Evolutionary conservation across 352 stramenopile species (phyloP).

Genomic region (Globisporangium mamillatum): DNA sequence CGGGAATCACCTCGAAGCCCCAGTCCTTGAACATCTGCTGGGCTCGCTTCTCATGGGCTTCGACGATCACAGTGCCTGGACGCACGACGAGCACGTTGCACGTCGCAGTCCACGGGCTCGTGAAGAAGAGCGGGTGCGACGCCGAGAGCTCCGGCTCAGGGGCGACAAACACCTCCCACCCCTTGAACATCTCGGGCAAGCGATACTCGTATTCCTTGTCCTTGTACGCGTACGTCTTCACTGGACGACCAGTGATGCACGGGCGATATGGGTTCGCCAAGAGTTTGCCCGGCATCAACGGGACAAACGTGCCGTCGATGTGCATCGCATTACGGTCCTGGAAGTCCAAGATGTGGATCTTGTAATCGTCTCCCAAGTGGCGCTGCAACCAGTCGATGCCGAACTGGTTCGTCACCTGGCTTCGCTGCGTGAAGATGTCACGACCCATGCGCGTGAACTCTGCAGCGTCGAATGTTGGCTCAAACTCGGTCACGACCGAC

Average conservation of each 20-base stretch:
- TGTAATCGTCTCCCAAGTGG: slow-evolving; percentile 85
- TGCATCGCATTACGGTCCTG: slow-evolving; percentile 91
- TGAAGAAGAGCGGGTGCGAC: slow-evolving; percentile 87
- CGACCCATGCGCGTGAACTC: slow-evolving; percentile 90
- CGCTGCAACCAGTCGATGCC: slow-evolving; percentile 89
- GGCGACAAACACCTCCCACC: slow-evolving; percentile 88
- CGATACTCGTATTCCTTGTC: slow-evolving; percentile 86
- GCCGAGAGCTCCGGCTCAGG: slow-evolving; percentile 76
- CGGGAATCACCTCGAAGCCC: slow-evolving; percentile 86
- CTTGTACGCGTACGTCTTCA: slow-evolving; percentile 89
- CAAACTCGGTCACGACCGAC: slow-evolving; percentile 88
- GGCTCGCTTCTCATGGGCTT: slow-evolving; percentile 81
- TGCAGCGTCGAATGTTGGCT: slow-evolving; percentile 86
- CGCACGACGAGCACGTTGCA: slow-evolving; percentile 89
- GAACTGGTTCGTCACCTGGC: slow-evolving; percentile 90
- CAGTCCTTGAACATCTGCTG: slow-evolving; percentile 85
- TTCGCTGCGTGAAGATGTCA: slow-evolving; percentile 90
- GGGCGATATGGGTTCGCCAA: slow-evolving; percentile 85
- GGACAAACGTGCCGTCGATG: slow-evolving; percentile 89
- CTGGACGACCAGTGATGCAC: slow-evolving; percentile 81
- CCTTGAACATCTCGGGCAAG: slow-evolving; percentile 90
- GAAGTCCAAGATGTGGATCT: slow-evolving; percentile 87
- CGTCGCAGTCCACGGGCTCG: slow-evolving; percentile 87
- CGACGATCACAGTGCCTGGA: slow-evolving; percentile 77
- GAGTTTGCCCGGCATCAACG: slow-evolving; percentile 82